Evolutionary conservation across 176 grass and related monocot species (phyloP).

Genomic region (Carex littledalei): DNA sequence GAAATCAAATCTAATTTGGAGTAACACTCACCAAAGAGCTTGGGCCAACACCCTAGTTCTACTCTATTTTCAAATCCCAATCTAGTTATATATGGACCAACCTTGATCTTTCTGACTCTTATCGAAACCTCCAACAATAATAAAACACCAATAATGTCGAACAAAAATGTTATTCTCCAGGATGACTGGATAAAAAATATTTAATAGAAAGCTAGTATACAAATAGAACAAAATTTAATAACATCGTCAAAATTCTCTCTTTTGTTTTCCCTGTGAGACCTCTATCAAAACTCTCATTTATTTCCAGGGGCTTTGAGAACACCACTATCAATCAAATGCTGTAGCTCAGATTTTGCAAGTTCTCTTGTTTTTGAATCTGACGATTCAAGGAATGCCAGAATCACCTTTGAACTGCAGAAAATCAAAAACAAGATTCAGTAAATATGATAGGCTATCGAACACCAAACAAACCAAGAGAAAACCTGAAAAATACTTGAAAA

Average conservation of each 20-base stretch:
- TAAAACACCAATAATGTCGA: background rate
- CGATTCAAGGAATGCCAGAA: constrained; percentile 74
- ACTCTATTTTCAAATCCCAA: background rate
- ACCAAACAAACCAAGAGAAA: background rate
- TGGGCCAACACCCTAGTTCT: too few relatives aligned
- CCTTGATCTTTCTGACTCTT: background rate
- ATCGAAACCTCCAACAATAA: background rate
- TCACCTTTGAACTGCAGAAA: constrained; percentile 70
- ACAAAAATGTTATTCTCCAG: background rate
- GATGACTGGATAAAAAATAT: background rate
- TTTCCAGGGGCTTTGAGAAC: constrained; percentile 45
- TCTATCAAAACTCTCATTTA: constrained; percentile 16
- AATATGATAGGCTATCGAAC: background rate
- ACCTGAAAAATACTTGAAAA: background rate
- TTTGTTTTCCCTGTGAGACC: background rate
- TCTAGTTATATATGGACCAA: background rate
- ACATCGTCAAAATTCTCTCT: background rate
- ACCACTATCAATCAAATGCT: constrained; percentile 52
- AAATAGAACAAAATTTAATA: constrained; percentile 1
- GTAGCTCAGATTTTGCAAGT: constrained; percentile 51
- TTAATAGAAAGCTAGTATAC: background rate
- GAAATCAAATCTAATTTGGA: too few relatives aligned
- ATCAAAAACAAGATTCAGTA: constrained; percentile 6
- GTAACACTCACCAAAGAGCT: too few relatives aligned
- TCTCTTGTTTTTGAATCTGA: constrained; percentile 42